A percentile compares a stretch with the other conserved stretches of the same genome.
Evolutionary conservation across 768 basidiomycete genomes (phyloP).

Genomic region (Filobasidium floriforme): DNA sequence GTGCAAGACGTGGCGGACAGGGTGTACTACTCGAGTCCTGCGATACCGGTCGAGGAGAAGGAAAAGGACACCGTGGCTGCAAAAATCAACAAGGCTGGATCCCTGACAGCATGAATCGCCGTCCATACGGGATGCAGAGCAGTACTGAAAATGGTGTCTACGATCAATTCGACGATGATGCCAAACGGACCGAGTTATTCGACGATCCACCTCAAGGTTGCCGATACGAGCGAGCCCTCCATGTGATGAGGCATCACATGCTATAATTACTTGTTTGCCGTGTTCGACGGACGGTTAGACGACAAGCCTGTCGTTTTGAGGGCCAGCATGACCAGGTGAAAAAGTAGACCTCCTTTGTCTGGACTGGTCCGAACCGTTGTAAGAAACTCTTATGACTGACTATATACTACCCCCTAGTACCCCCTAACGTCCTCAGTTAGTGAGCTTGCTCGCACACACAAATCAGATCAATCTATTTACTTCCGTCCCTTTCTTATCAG

Average conservation of each 20-base stretch:
- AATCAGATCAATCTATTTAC: no score
- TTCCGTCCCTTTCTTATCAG: no score
- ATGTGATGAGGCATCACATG: background rate
- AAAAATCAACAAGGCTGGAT: background rate
- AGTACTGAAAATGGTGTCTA: background rate
- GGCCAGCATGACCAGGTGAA: background rate
- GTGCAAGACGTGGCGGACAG: constrained; percentile 78
- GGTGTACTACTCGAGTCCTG: constrained; percentile 55
- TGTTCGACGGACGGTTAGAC: background rate
- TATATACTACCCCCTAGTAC: no score
- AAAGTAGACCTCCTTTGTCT: background rate
- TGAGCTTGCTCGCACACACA: no score
- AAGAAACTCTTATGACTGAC: background rate
- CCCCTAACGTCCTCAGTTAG: no score
- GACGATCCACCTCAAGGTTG: background rate
- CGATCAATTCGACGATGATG: background rate
- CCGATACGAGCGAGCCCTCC: background rate
- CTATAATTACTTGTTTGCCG: background rate
- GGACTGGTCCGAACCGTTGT: background rate
- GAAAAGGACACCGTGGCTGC: background rate
- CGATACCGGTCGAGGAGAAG: background rate
- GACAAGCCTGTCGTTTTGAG: background rate
- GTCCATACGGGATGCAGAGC: background rate
- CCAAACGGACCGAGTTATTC: background rate
- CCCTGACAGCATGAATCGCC: background rate